Evolutionary conservation across 2,329 filamentous ascomycete genomes (phyloP), one percentile per base, ranked within the genome.

Genomic region (Fusarium hainanense): DNA sequence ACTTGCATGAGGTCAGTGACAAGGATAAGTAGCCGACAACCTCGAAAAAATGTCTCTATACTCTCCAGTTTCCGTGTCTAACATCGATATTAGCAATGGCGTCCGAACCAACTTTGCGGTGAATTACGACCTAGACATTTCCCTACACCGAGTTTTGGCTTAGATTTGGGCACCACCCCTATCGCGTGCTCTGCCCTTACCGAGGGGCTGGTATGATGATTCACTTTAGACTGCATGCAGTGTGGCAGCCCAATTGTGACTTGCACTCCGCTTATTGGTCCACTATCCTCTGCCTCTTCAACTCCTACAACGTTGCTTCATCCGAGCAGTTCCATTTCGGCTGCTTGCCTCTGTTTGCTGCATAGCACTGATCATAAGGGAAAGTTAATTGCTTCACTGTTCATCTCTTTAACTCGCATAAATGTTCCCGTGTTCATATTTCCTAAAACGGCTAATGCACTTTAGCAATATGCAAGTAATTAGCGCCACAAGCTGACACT

Each of bases 221-320:
- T 69, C 66, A 68, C 58, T 55, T 70, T 66, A 60, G 62, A 41
- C 52, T 69, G 30, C 62, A 63, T 63, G 66, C 44, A 63, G 44
- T 50, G 52, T 58, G 66, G 57, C 57, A 66, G 56, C 55, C 42
- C 44, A 44, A 50, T 41, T 42, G 42, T 40, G 25, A 61, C 50
- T 49, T 40, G 16, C 40, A n/a, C 34, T 16, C 27, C 46, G 14
- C 11, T 32, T 10, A 52, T 62, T 56, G 46, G 63, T 16, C 28
- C 40, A 21, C 23, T 52, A 21, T 9, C 28, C 20, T 42, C 42
- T 63, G 34, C 34, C 11, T 28, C 41, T 58, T 44, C 20, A 34
- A 25, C 48, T 60, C 28, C 48, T 55, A 20, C 20, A 23, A 20
- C 20, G 23, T 28, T 47, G 40, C 34, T 46, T 34, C 9, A 41